These are phyloP conservation scores for Raddia distichophylla DNA, from an alignment of 176 grass and related monocot species.

Conservation along the genomic window DNA sequence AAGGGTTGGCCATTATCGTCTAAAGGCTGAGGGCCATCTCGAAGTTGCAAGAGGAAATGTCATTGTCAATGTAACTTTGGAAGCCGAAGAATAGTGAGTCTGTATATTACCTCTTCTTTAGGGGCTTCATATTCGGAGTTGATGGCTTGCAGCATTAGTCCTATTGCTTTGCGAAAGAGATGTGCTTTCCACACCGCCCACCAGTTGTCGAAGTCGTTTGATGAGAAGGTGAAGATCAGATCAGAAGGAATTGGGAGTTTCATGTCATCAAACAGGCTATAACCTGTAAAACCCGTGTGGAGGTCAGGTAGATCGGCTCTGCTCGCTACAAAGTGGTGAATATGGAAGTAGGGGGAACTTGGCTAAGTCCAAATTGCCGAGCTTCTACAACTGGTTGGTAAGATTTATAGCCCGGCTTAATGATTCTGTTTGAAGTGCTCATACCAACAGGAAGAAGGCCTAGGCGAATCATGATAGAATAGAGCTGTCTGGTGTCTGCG, in stretches of 20 bases:
- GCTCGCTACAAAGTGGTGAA: background rate
- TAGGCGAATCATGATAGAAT: background rate
- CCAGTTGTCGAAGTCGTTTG: background rate
- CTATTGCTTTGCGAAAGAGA: background rate
- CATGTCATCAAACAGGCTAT: background rate
- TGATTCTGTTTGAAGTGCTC: background rate
- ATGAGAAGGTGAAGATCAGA: background rate
- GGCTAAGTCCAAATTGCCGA: background rate
- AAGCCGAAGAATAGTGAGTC: too few relatives aligned
- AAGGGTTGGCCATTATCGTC: too few relatives aligned
- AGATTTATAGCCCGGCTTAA: background rate
- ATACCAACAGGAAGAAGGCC: background rate
- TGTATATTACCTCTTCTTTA: too few relatives aligned
- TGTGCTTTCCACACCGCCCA: background rate
- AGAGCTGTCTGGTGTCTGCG: background rate
- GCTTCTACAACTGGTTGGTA: background rate
- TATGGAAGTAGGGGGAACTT: background rate
- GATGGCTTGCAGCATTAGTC: background rate
- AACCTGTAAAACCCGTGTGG: background rate
- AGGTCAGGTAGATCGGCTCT: background rate
- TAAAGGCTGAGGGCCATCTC: too few relatives aligned
- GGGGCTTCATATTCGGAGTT: too few relatives aligned
- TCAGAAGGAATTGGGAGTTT: background rate
- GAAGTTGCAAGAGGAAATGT: too few relatives aligned
- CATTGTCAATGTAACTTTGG: too few relatives aligned